Percentiles rank a stretch among this genome's conserved stretches.
Conservation (phyloP, 2,329 filamentous ascomycete species). For the Mycosphaerella sp. region DNA sequence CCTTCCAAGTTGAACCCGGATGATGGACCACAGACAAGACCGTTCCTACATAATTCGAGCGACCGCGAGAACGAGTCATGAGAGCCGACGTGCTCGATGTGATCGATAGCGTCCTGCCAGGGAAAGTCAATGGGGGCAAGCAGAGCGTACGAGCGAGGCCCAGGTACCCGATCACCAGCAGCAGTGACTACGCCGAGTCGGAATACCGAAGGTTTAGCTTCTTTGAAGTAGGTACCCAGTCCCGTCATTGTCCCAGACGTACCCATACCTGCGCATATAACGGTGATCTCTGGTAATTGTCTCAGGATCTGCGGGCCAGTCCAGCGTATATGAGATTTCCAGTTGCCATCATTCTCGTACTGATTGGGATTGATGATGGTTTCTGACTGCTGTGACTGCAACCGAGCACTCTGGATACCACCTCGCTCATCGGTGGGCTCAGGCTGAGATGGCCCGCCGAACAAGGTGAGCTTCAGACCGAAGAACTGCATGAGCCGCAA, state of each 20-base stretch:
- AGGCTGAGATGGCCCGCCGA: slow-evolving; percentile 54
- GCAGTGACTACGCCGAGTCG: slow-evolving; percentile 49
- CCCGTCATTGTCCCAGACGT: slow-evolving; percentile 92
- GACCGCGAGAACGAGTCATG: slow-evolving; percentile 50
- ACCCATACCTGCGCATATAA: slow-evolving; percentile 83
- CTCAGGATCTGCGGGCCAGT: slow-evolving; percentile 82
- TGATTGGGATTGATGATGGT: slow-evolving; percentile 59
- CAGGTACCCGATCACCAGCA: slow-evolving; percentile 53
- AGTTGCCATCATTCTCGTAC: slow-evolving; percentile 85
- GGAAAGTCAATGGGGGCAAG: slow-evolving; percentile 51
- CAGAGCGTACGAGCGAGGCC: slow-evolving; percentile 50
- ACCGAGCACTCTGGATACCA: slow-evolving; percentile 47
- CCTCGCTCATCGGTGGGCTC: slow-evolving; percentile 51
- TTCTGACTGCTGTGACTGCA: slow-evolving; percentile 40
- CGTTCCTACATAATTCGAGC: slow-evolving; percentile 51
- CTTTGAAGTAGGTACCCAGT: slow-evolving; percentile 54
- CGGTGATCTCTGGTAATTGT: slow-evolving; percentile 67
- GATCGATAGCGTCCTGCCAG: slow-evolving; percentile 52
- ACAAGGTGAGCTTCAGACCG: slow-evolving; percentile 50
- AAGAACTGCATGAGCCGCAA: slow-evolving; percentile 56
- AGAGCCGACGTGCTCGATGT: slow-evolving; percentile 52
- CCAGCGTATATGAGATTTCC: slow-evolving; percentile 67
- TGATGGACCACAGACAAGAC: slow-evolving; percentile 55
- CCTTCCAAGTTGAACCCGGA: slow-evolving; percentile 55
- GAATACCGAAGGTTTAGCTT: slow-evolving; percentile 38